Conservation (phyloP, 768 basidiomycete genomes). For the Boletus rubescentipes region DNA sequence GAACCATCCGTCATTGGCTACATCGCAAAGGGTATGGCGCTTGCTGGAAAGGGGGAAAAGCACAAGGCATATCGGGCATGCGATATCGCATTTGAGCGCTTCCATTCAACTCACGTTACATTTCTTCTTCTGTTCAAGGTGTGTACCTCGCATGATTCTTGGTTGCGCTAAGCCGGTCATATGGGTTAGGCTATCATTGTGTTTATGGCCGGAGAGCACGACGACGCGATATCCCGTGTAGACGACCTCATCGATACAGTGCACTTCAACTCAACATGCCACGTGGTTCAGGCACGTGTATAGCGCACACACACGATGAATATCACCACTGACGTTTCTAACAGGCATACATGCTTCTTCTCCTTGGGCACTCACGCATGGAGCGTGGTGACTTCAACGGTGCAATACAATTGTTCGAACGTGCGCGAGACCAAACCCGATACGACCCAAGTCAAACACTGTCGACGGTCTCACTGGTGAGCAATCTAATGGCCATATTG, state of each 20-base stretch:
- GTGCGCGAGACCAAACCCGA: background rate
- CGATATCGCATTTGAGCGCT: background rate
- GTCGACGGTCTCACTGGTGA: background rate
- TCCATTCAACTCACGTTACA: too few species aligned
- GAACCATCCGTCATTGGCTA: background rate
- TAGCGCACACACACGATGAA: background rate
- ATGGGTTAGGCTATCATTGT: background rate
- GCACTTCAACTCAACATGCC: background rate
- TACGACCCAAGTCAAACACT: background rate
- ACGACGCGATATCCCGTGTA: background rate
- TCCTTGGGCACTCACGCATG: background rate
- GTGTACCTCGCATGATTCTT: background rate
- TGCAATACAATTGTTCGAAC: background rate
- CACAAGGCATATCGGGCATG: background rate
- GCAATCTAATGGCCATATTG: too few species aligned
- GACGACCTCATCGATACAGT: background rate
- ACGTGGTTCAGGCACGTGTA: background rate
- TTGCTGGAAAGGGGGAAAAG: background rate
- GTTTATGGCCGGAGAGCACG: background rate
- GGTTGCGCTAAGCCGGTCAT: background rate
- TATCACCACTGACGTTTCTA: background rate
- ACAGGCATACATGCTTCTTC: background rate
- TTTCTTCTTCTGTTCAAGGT: too few species aligned
- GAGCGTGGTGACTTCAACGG: background rate
- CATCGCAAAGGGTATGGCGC: background rate